These are phyloP conservation scores for Emmonsiellopsis sp. DNA, from an alignment of 2,329 filamentous ascomycete species.

Conservation along the genomic window DNA sequence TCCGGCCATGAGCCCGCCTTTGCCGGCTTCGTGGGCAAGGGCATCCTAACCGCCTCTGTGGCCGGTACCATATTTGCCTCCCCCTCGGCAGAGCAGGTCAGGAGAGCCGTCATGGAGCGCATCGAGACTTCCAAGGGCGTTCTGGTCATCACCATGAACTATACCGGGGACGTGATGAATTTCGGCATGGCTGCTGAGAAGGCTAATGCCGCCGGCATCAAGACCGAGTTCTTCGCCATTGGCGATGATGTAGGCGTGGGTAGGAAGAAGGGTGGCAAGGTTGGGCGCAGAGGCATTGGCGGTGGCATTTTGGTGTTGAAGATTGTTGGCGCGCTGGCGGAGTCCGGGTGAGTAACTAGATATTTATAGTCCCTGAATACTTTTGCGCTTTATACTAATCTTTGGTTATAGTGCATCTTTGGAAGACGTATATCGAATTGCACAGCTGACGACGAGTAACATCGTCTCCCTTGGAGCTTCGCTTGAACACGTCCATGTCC, in stretches of 20 bases:
- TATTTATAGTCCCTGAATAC: neutral
- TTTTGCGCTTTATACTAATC: neutral
- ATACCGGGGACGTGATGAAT: constrained; percentile 82
- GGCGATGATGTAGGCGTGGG: constrained; percentile 90
- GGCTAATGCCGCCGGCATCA: constrained; percentile 66
- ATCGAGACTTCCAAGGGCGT: constrained; percentile 67
- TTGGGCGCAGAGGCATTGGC: constrained; percentile 81
- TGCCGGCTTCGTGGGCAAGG: constrained; percentile 72
- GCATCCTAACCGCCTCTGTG: constrained; percentile 71
- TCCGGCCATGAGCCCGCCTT: constrained; percentile 88
- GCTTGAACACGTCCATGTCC: constrained; percentile 86
- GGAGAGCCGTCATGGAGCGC: constrained; percentile 62
- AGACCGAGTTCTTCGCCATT: constrained; percentile 83
- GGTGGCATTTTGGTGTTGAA: constrained; percentile 90
- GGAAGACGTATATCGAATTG: constrained; percentile 63
- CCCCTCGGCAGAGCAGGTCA: constrained; percentile 73
- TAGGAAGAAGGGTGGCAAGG: constrained; percentile 73
- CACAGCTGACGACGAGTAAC: constrained; percentile 63
- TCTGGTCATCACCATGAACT: constrained; percentile 91
- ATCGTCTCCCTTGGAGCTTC: constrained; percentile 79
- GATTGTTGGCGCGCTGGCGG: constrained; percentile 75
- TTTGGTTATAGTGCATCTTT: constrained; percentile 40
- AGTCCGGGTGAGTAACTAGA: constrained; percentile 45
- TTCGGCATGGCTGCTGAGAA: constrained; percentile 93
- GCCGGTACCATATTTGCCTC: constrained; percentile 82